phyloP scores from a whole-genome alignment of 139 green algal species.

The Eudorina sp. region DNA sequence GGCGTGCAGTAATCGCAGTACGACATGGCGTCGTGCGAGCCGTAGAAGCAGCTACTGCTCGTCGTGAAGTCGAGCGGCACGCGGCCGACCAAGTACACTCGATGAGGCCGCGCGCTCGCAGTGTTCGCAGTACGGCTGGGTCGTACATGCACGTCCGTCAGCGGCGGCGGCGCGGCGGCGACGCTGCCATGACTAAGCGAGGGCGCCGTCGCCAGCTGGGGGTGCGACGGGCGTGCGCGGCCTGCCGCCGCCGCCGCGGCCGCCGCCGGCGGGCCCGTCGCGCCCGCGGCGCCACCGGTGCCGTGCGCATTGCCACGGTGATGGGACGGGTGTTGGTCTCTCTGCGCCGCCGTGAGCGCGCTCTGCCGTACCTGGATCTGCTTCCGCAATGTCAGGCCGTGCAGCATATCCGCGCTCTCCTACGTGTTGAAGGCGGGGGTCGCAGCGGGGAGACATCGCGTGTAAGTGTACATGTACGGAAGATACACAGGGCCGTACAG shows the following conservation, averaged over 20 bases:
- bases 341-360: too few species aligned
- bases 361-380: conserved; percentile 51
- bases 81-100: conserved; percentile 48
- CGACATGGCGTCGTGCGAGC: conserved; percentile 20
- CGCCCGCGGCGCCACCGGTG: neutral
- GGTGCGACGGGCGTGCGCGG: too few species aligned
- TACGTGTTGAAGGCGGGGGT: too few species aligned
- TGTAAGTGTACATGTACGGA: too few species aligned
- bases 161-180: neutral
- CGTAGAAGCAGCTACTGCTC: conserved; percentile 50
- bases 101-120: neutral
- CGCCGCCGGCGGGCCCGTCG: too few species aligned
- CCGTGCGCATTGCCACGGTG: neutral
- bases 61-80: conserved; percentile 45
- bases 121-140: neutral
- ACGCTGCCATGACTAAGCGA: too few species aligned
- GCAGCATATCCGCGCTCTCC: conserved; percentile 55
- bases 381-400: conserved; percentile 57
- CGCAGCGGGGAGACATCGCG: too few species aligned
- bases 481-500: too few species aligned
- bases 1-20: conserved; percentile 60
- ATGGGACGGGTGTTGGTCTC: too few species aligned
- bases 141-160: conserved; percentile 13
- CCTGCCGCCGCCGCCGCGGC: too few species aligned
- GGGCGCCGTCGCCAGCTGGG: too few species aligned